Percentiles rank a stretch among this genome's conserved stretches.
These are phyloP conservation scores for Microascus cirrosus DNA, from an alignment of 2,329 filamentous ascomycete genomes.

Conservation along the genomic window DNA sequence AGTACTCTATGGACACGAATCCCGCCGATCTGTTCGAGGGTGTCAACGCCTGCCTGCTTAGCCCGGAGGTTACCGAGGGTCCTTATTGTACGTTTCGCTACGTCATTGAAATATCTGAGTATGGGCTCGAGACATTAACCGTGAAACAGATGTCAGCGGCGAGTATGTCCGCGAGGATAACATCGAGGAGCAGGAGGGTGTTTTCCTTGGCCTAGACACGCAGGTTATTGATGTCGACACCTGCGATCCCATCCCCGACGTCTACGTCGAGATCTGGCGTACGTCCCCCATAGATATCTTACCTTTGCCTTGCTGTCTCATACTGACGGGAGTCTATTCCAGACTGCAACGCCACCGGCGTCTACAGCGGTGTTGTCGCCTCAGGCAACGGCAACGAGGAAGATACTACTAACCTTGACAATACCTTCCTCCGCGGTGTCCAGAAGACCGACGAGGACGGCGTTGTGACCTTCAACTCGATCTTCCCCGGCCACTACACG, in stretches of 20 bases:
- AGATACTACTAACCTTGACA: constrained; percentile 17
- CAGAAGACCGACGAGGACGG: constrained; percentile 26
- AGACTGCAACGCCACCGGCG: constrained; percentile 31
- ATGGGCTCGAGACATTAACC: not conserved
- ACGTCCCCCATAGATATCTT: not conserved
- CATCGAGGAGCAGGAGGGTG: constrained; percentile 25
- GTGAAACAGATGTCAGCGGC: constrained; percentile 19
- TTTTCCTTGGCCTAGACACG: constrained; percentile 28
- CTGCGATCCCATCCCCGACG: constrained; percentile 24
- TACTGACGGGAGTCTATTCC: not conserved
- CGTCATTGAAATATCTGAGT: not conserved
- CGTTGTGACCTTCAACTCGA: constrained; percentile 26
- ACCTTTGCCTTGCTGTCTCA: not conserved
- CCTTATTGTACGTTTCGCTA: constrained; percentile 25
- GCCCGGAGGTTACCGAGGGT: constrained; percentile 38
- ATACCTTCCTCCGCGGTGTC: constrained; percentile 26
- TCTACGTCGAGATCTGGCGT: constrained; percentile 30
- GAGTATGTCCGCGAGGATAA: constrained; percentile 26
- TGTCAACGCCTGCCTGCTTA: constrained; percentile 33
- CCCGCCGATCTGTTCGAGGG: constrained; percentile 20
- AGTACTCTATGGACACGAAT: constrained; percentile 17
- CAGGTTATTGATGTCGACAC: constrained; percentile 30
- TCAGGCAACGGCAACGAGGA: constrained; percentile 20
- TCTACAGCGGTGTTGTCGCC: constrained; percentile 27
- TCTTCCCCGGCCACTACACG: constrained; percentile 31